These are phyloP conservation scores for Paecilomyces sp. DNA, from an alignment of 2,329 filamentous ascomycete genomes.

Conservation along the genomic window DNA sequence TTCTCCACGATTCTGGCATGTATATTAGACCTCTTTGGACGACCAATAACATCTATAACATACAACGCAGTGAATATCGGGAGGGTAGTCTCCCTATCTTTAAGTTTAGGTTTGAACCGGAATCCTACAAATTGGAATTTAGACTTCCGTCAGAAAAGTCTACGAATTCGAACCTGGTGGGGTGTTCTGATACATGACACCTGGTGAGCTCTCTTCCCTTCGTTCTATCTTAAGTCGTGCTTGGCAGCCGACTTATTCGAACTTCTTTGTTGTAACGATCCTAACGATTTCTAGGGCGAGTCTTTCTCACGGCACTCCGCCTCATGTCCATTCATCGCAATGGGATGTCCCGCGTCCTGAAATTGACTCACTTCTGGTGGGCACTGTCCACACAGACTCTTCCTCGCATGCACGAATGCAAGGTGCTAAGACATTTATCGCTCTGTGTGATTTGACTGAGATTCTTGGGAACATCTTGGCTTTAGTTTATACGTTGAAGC, in stretches of 20 bases:
- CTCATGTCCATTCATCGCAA: conserved; percentile 36
- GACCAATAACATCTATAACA: conserved; percentile 46
- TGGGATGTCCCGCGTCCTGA: conserved; percentile 37
- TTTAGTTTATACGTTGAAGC: conserved; percentile 20
- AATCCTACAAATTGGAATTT: conserved; percentile 47
- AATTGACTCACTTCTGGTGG: conserved; percentile 21
- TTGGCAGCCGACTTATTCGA: too few species aligned
- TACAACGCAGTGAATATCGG: conserved; percentile 46
- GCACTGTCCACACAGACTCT: conserved; percentile 3
- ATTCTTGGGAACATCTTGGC: conserved; percentile 25
- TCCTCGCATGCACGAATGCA: conserved; percentile 1
- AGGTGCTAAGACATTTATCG: conserved; percentile 33
- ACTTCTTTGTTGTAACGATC: too few species aligned
- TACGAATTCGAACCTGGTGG: conserved; percentile 51
- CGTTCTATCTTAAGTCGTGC: neutral
- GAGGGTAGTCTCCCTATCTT: conserved; percentile 43
- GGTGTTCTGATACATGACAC: conserved; percentile 46
- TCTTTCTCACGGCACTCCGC: conserved; percentile 45
- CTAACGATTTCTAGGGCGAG: conserved; percentile 34
- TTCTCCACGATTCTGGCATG: conserved; percentile 46
- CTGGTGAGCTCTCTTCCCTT: conserved; percentile 32
- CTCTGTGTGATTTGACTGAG: conserved; percentile 37
- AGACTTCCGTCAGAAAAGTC: conserved; percentile 39
- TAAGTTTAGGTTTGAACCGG: conserved; percentile 49
- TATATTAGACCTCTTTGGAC: conserved; percentile 46